Evolutionary conservation across 2,329 filamentous ascomycete species (phyloP), one percentile per base, ranked within the genome.

Genomic region (Fusarium succisae): DNA sequence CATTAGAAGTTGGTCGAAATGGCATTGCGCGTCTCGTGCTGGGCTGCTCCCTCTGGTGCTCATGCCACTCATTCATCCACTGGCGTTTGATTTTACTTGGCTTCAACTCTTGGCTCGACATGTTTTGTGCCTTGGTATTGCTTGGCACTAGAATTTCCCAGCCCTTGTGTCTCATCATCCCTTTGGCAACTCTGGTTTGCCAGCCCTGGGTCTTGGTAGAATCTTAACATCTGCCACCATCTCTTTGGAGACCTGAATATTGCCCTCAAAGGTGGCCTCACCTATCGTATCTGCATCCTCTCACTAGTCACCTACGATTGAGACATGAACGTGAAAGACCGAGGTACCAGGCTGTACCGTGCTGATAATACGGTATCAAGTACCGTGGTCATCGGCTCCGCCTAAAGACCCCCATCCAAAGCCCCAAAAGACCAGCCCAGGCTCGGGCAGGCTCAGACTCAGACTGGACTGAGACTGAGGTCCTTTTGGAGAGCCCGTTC

Each of bases 401-500:
- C 35, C n/a, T 26, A 55, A 73, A 44, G 66, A 37, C 60, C 51
- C 70, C 53, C 45, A 69, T 69, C 57, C 56, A 75, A 75, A 70
- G 67, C 70, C 58, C 69, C 60, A 72, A 63, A 76, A 65, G 66
- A 66, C 73, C 43, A 60, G 63, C 54, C 60, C 65, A 60, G 51
- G 63, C 47, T 45, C 30, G 30, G 62, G 15, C 51, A 55, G 51
- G 51, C 35, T 55, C 51, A 55, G 32, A 54, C 51, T 39, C 26
- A 43, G 41, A 50, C 56, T 58, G 41, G 41, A 50, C 56, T 58
- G 41, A 51, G 43, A 41, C 53, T 45, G 26, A 63, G 67, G 70
- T 69, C 63, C 72, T 76, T 76, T 77, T 77, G 70, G 61, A 26
- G 58, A 70, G 70, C 72, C 66, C 56, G 35, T 61, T 50, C 37